phyloP scores from a whole-genome alignment of 1,139 yeast genomes.

The Suzukiozyma palmioleophila region DNA sequence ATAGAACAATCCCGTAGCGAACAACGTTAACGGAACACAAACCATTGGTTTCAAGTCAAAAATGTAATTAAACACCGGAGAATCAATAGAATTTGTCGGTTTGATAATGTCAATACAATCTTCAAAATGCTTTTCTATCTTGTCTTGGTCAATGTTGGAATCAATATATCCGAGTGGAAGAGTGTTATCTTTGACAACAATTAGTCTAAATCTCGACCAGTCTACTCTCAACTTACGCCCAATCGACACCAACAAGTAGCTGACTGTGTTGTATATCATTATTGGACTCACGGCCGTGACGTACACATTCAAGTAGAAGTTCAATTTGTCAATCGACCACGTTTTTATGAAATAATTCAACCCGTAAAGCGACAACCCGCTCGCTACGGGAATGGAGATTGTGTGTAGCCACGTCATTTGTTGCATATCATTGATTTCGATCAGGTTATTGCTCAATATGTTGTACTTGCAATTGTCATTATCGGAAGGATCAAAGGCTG shows the following conservation, averaged over 20 bases:
- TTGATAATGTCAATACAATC: conserved; percentile 4
- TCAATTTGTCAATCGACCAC: conserved; percentile 21
- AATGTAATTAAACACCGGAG: conserved; percentile 17
- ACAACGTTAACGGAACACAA: conserved; percentile 17
- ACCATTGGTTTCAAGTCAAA: conserved; percentile 30
- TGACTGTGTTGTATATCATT: conserved; percentile 11
- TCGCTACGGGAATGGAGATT: conserved; percentile 36
- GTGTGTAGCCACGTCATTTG: conserved; percentile 19
- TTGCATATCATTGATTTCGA: conserved; percentile 10
- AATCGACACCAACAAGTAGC: conserved; percentile 5
- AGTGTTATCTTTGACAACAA: conserved; percentile 13
- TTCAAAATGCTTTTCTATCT: conserved; percentile 7
- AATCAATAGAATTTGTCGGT: background rate
- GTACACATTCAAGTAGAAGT: conserved; percentile 26
- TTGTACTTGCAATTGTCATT: conserved; percentile 22
- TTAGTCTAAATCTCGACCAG: conserved; percentile 18
- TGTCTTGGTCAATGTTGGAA: conserved; percentile 9
- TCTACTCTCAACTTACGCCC: conserved; percentile 8
- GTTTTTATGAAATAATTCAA: conserved; percentile 33
- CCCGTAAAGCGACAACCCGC: conserved; percentile 28
- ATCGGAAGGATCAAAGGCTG: conserved; percentile 45
- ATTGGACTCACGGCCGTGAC: conserved; percentile 22
- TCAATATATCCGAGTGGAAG: conserved; percentile 22
- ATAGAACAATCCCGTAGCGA: conserved; percentile 16
- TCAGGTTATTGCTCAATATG: conserved; percentile 14